Conservation (phyloP, 768 basidiomycete species). For the Suillus paluster region DNA sequence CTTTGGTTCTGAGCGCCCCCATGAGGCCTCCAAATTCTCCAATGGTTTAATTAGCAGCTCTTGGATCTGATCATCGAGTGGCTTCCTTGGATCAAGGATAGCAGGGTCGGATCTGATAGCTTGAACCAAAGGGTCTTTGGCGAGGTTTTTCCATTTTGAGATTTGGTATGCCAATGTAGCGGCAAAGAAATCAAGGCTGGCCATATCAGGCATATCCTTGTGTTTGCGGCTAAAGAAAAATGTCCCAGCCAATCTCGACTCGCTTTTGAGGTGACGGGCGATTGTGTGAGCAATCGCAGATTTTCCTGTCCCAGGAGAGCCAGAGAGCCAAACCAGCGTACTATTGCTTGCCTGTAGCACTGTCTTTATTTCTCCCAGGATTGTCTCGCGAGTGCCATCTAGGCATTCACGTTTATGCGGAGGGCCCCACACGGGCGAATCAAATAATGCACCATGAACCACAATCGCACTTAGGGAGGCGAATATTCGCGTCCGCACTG, state of each 20-base stretch:
- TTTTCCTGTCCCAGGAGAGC: slow-evolving; percentile 3
- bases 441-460: background rate
- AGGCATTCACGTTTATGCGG: background rate
- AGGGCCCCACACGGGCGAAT: background rate
- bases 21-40: background rate
- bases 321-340: slow-evolving; percentile 2
- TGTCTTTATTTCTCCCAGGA: background rate
- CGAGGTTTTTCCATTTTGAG: background rate
- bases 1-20: background rate
- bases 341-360: background rate
- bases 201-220: background rate
- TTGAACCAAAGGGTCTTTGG: background rate
- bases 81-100: slow-evolving; percentile 2
- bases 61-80: background rate
- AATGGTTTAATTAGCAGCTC: background rate
- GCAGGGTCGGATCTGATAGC: background rate
- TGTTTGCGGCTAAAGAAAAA: slow-evolving; percentile 2
- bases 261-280: background rate
- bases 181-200: background rate
- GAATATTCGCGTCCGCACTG: background rate
- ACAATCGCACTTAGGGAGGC: background rate
- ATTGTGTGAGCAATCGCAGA: slow-evolving; percentile 2
- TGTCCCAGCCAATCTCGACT: background rate
- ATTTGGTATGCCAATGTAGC: slow-evolving; percentile 5
- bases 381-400: background rate